Evolutionary conservation across 768 basidiomycete genomes (phyloP).

Genomic region (Trametes maxima): DNA sequence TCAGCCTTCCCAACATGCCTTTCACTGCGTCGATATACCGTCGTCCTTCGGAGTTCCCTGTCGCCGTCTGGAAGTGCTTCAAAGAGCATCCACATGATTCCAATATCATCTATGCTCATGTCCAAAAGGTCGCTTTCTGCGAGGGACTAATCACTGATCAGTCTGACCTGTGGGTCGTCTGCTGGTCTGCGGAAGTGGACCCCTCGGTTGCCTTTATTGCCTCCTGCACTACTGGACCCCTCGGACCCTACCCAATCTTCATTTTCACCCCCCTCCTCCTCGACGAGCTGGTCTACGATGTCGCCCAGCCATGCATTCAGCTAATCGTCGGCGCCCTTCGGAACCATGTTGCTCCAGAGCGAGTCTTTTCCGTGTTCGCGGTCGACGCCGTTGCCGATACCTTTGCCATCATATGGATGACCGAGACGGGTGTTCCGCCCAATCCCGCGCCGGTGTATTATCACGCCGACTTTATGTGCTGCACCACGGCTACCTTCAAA

Average conservation of each 20-base stretch:
- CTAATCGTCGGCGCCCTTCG: conserved; percentile 46
- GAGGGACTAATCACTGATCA: not conserved
- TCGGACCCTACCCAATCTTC: conserved; percentile 70
- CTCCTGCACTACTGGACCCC: conserved; percentile 55
- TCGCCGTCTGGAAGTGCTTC: conserved; percentile 41
- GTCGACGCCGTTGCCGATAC: conserved; percentile 44
- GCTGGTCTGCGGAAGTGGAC: conserved; percentile 11
- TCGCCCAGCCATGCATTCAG: conserved; percentile 44
- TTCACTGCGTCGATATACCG: not conserved
- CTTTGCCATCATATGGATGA: conserved; percentile 55
- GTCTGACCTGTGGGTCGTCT: conserved; percentile 36
- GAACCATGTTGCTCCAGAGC: conserved; percentile 35
- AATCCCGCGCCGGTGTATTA: conserved; percentile 55
- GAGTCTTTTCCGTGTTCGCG: conserved; percentile 71
- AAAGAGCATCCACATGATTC: conserved; percentile 40
- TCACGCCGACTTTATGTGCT: conserved; percentile 57
- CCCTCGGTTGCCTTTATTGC: conserved; percentile 52
- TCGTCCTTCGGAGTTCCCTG: conserved; percentile 40
- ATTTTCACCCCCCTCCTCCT: conserved; percentile 42
- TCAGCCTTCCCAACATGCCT: not conserved
- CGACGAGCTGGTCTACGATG: conserved; percentile 37
- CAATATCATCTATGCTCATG: conserved; percentile 47
- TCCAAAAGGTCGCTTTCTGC: conserved; percentile 32
- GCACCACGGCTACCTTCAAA: conserved; percentile 46
- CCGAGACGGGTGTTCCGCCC: conserved; percentile 43